These are phyloP conservation scores for Syncephalis plumigaleata DNA, from an alignment of 371 early-diverging fungal species.

Conservation along the genomic window DNA sequence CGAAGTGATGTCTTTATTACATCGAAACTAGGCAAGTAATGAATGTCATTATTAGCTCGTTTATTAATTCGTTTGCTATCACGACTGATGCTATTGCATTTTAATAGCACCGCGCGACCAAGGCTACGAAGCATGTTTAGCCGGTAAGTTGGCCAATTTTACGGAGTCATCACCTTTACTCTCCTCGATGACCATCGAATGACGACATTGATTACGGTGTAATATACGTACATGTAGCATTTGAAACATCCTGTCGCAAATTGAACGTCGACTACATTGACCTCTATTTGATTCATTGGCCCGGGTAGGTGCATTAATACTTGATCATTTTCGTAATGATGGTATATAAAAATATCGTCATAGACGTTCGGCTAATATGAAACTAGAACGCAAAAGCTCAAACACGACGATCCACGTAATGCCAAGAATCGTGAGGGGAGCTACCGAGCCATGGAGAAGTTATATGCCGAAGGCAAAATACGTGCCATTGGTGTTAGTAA, in stretches of 20 bases:
- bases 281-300: constrained; percentile 85
- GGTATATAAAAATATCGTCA: not conserved
- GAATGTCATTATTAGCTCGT: not conserved
- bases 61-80: not conserved
- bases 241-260: constrained; percentile 29
- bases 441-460: constrained; percentile 52
- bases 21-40: constrained; percentile 63
- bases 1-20: constrained; percentile 87
- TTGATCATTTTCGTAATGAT: too few species aligned
- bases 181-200: too few species aligned
- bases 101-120: constrained; percentile 61
- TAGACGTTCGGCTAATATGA: constrained; percentile 2
- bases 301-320: constrained; percentile 21
- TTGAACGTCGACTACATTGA: constrained; percentile 62
- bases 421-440: constrained; percentile 26
- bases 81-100: not conserved
- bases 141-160: constrained; percentile 17
- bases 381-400: constrained; percentile 20
- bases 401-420: constrained; percentile 18
- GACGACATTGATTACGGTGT: constrained; percentile 4
- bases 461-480: constrained; percentile 28
- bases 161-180: not conserved
- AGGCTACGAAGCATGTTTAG: constrained; percentile 44
- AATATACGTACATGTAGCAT: too few species aligned
- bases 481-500: constrained; percentile 74